Evolutionary conservation across 106 monocot genomes (phyloP).

Genomic region (Vanilla planifolia): DNA sequence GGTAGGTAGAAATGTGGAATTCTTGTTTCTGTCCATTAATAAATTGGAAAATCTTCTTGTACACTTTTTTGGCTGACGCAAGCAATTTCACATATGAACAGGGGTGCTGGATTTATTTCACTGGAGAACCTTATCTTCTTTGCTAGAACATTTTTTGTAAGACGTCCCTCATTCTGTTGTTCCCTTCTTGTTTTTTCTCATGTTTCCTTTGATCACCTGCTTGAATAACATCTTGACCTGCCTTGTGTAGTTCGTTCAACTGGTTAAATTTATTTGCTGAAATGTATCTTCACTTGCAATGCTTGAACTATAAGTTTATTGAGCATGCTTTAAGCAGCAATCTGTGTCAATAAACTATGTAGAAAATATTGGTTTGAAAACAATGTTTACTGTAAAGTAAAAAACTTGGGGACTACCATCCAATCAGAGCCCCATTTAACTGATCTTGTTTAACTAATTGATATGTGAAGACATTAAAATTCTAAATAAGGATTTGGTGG

Average conservation of each 20-base stretch:
- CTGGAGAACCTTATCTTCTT: conserved; percentile 49
- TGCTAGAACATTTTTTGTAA: conserved; percentile 35
- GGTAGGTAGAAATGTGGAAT: conserved; percentile 24
- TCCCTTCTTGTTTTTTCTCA: neutral
- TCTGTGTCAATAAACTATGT: too few species aligned
- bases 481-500: too few species aligned
- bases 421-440: too few species aligned
- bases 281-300: neutral
- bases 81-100: neutral
- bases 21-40: neutral
- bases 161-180: neutral
- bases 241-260: neutral
- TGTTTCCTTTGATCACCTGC: neutral
- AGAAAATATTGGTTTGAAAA: too few species aligned
- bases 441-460: too few species aligned
- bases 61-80: neutral
- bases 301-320: neutral
- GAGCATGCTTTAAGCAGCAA: too few species aligned
- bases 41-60: neutral
- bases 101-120: conserved; percentile 46
- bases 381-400: too few species aligned
- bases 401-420: too few species aligned
- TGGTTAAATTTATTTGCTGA: neutral
- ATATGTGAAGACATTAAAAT: too few species aligned
- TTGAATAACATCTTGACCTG: neutral